phyloP scores from a whole-genome alignment of 768 basidiomycete species.

The Suillus fuscotomentosus region DNA sequence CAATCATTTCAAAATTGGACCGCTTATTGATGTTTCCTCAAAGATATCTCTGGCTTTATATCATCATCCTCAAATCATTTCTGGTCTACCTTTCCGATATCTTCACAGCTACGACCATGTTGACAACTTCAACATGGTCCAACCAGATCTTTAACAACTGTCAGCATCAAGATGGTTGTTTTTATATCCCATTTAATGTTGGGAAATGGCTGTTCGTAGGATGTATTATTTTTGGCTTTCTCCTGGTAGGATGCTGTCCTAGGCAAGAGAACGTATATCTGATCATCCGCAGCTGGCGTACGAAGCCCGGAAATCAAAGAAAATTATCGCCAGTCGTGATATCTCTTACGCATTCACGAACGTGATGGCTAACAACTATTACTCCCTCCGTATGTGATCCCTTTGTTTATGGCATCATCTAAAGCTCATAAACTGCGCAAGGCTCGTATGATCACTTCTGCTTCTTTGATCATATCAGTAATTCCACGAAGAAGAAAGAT shows the following conservation, averaged over 20 bases:
- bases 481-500: slow-evolving; percentile 94
- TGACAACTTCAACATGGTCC: slow-evolving; percentile 87
- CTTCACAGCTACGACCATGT: slow-evolving; percentile 96
- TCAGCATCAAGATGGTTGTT: slow-evolving; percentile 59
- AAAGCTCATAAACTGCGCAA: slow-evolving; percentile 27
- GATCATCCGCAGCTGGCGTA: slow-evolving; percentile 68
- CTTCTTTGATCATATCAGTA: slow-evolving; percentile 95
- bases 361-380: slow-evolving; percentile 95
- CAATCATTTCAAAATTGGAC: not conserved
- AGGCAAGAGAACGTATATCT: slow-evolving; percentile 9
- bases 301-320: slow-evolving; percentile 88
- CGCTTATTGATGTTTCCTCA: slow-evolving; percentile 12
- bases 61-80: slow-evolving; percentile 92
- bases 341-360: slow-evolving; percentile 99
- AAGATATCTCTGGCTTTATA: slow-evolving; percentile 92
- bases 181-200: slow-evolving; percentile 82
- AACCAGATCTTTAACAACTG: slow-evolving; percentile 88
- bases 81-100: slow-evolving; percentile 97
- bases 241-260: slow-evolving; percentile 58
- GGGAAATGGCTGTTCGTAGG: slow-evolving; percentile 98
- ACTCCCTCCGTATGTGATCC: slow-evolving; percentile 76
- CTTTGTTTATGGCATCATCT: not conserved
- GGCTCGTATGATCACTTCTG: slow-evolving; percentile 97
- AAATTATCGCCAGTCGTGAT: slow-evolving; percentile 92
- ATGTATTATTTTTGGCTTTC: slow-evolving; percentile 98